A percentile compares a stretch with the other conserved stretches of the same genome.
phyloP scores from a whole-genome alignment of 371 early-diverging fungal genomes.

The Mucor mucedo region DNA sequence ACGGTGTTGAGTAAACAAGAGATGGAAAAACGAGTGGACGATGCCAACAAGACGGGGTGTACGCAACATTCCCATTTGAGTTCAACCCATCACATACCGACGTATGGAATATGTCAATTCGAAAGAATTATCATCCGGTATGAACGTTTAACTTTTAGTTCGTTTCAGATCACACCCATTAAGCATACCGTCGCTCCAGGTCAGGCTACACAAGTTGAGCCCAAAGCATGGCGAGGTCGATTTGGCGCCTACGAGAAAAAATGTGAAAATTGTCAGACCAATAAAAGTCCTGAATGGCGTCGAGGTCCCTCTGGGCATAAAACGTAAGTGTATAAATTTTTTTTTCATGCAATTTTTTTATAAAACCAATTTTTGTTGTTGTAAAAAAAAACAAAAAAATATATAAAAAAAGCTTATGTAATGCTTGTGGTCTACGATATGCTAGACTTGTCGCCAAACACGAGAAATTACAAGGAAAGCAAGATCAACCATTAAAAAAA shows the following conservation, averaged over 20 bases:
- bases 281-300: constrained; percentile 68
- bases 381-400: neutral
- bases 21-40: constrained; percentile 4
- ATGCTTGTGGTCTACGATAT: constrained; percentile 81
- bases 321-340: constrained; percentile 51
- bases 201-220: neutral
- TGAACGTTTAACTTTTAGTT: constrained; percentile 36
- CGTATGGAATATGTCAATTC: constrained; percentile 28
- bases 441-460: constrained; percentile 69
- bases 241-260: constrained; percentile 24
- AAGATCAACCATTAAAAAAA: constrained; percentile 5
- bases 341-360: neutral
- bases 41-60: constrained; percentile 13
- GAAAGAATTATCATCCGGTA: constrained; percentile 40
- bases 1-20: neutral
- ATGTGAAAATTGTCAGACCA: constrained; percentile 29
- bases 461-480: constrained; percentile 13
- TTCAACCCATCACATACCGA: constrained; percentile 17
- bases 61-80: constrained; percentile 38
- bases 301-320: constrained; percentile 77
- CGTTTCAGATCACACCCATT: constrained; percentile 28
- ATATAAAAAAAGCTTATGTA: constrained; percentile 61
- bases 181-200: no score
- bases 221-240: constrained; percentile 13
- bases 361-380: neutral